These are phyloP conservation scores for Boletus bicolor DNA, from an alignment of 768 basidiomycete genomes.

Conservation along the genomic window DNA sequence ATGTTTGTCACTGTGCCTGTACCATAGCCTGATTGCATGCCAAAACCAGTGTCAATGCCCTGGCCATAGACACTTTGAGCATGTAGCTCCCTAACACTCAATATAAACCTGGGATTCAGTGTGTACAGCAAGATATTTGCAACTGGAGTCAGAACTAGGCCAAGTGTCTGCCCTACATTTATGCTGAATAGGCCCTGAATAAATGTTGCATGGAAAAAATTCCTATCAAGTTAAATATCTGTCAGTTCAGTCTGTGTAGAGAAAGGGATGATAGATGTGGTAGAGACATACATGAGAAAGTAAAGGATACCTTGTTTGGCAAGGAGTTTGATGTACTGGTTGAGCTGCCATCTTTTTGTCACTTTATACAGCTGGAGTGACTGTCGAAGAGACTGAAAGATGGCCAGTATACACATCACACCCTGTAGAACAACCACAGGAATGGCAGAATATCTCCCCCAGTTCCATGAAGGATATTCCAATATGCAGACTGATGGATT, in stretches of 20 bases:
- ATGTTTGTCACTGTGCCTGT: neutral
- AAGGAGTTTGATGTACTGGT: constrained; percentile 6
- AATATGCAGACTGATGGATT: neutral
- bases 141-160: neutral
- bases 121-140: neutral
- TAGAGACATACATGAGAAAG: constrained; percentile 1
- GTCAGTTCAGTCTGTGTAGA: neutral
- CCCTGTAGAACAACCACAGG: constrained; percentile 1
- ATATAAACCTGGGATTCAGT: constrained; percentile 4
- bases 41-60: constrained; percentile 2
- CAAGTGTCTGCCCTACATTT: neutral
- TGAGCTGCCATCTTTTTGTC: constrained; percentile 2
- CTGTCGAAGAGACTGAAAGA: neutral
- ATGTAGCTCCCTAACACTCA: constrained; percentile 4
- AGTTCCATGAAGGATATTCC: constrained; percentile 3
- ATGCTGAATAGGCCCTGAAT: neutral
- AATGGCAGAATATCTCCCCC: neutral
- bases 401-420: constrained; percentile 1
- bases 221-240: neutral
- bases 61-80: neutral
- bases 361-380: neutral
- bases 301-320: constrained; percentile 7
- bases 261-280: too few species aligned
- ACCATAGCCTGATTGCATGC: neutral
- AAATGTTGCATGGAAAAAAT: neutral